phyloP scores from a whole-genome alignment of 2,329 filamentous ascomycete species.

The Exserohilum rostratum region DNA sequence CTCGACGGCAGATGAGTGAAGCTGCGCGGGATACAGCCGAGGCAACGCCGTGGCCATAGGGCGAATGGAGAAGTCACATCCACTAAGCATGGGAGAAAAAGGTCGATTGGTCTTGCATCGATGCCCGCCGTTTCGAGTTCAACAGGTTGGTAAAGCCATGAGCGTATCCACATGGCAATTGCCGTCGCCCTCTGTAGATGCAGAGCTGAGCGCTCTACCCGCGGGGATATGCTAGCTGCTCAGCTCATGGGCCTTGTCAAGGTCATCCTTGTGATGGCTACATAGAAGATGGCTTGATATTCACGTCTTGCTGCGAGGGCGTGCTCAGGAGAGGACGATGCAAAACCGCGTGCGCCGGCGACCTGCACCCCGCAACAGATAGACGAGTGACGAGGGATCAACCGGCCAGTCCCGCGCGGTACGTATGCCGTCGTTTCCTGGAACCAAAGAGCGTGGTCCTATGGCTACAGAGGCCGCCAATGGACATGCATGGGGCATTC shows the following conservation, averaged over 20 bases:
- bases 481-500: slow-evolving; percentile 16
- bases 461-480: slow-evolving; percentile 11
- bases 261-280: neutral
- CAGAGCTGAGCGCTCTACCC: neutral
- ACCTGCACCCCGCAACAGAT: slow-evolving; percentile 33
- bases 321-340: slow-evolving; percentile 1
- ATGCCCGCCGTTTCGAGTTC: neutral
- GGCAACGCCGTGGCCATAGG: neutral
- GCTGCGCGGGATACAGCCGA: neutral
- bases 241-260: neutral
- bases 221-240: neutral
- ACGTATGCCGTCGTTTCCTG: slow-evolving; percentile 18
- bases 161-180: neutral
- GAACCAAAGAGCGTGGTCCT: slow-evolving; percentile 11
- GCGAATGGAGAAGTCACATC: neutral
- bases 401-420: slow-evolving; percentile 31
- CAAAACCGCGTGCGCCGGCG: neutral
- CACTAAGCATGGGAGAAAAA: neutral
- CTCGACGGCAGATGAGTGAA: neutral
- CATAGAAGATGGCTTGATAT: neutral
- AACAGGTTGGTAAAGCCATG: neutral
- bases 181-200: neutral
- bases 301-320: neutral
- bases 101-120: neutral
- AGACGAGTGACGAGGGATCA: slow-evolving; percentile 27